Evolutionary conservation across 2,329 filamentous ascomycete genomes (phyloP).

Genomic region (Ceratocystiopsis minuta): DNA sequence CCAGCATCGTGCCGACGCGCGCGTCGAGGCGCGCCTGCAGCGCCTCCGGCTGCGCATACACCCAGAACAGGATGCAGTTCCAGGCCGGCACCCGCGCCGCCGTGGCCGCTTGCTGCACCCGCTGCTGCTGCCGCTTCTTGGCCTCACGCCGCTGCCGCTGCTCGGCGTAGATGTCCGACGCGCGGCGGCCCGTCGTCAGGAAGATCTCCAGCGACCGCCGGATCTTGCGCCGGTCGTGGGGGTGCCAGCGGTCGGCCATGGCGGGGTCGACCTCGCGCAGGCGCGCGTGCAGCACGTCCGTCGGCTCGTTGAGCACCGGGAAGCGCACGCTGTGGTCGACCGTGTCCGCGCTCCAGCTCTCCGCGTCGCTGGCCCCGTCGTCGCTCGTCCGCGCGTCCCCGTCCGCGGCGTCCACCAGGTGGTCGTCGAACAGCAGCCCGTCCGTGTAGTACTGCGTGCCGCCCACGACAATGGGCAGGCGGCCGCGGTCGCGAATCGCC

Average conservation of each 20-base stretch:
- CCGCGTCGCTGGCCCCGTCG: not conserved
- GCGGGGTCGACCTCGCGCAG: slow-evolving; percentile 66
- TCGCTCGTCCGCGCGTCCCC: slow-evolving; percentile 1
- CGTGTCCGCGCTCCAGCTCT: slow-evolving; percentile 7
- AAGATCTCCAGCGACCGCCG: slow-evolving; percentile 79
- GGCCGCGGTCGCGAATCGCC: slow-evolving; percentile 62
- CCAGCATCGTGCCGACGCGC: slow-evolving; percentile 73
- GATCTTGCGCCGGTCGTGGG: slow-evolving; percentile 81
- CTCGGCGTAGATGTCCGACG: slow-evolving; percentile 74
- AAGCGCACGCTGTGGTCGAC: slow-evolving; percentile 22
- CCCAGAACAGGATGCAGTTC: slow-evolving; percentile 65
- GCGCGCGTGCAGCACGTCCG: slow-evolving; percentile 53
- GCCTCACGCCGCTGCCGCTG: slow-evolving; percentile 29
- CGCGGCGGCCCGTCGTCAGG: slow-evolving; percentile 59
- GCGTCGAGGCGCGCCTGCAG: slow-evolving; percentile 54
- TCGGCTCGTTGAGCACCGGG: slow-evolving; percentile 54
- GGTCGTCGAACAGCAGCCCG: slow-evolving; percentile 64
- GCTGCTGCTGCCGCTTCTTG: slow-evolving; percentile 6
- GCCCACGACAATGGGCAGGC: slow-evolving; percentile 76
- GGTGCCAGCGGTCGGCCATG: slow-evolving; percentile 88
- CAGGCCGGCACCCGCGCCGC: slow-evolving; percentile 16
- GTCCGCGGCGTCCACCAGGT: slow-evolving; percentile 30
- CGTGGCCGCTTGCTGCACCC: not conserved
- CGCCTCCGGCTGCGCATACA: slow-evolving; percentile 52
- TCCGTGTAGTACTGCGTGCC: slow-evolving; percentile 95